phyloP scores from a whole-genome alignment of 164 flowering plant genomes.

The Vitis riparia region DNA sequence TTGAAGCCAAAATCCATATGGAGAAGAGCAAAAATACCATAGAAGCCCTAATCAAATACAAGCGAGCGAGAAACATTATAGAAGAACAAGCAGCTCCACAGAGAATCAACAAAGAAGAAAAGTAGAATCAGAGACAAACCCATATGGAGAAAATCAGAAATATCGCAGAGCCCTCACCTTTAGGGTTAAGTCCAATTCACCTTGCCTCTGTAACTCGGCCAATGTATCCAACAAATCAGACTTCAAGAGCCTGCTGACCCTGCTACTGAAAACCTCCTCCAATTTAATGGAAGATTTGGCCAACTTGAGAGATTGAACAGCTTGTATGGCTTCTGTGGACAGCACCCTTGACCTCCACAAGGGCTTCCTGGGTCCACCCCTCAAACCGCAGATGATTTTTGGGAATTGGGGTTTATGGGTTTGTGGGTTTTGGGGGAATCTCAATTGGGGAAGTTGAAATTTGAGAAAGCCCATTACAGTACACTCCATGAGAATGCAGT shows the following conservation, averaged over 20 bases:
- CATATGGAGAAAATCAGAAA: not conserved
- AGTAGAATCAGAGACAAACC: not conserved
- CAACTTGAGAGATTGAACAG: conserved; percentile 67
- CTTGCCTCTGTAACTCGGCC: conserved; percentile 71
- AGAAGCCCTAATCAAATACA: no score
- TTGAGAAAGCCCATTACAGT: conserved; percentile 5
- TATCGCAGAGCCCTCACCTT: conserved; percentile 30
- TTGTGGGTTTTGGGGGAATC: not conserved
- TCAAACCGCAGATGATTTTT: conserved; percentile 41
- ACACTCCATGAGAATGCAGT: not conserved
- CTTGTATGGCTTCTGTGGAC: conserved; percentile 79
- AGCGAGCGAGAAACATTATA: no score
- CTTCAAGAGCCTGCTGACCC: conserved; percentile 62
- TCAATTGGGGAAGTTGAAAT: conserved; percentile 2
- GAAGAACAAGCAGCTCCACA: not conserved
- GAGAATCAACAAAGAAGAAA: not conserved
- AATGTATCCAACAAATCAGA: conserved; percentile 60
- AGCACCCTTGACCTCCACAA: conserved; percentile 65
- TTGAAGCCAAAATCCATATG: no score
- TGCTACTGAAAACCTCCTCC: conserved; percentile 41
- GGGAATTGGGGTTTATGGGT: not conserved
- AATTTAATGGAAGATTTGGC: conserved; percentile 53
- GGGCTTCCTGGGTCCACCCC: conserved; percentile 50
- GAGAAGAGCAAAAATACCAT: no score
- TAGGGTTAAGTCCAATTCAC: conserved; percentile 61